A percentile compares a stretch with the other conserved stretches of the same genome.
Conservation (phyloP, 1,139 yeast species). For the Taphrina sp. region DNA sequence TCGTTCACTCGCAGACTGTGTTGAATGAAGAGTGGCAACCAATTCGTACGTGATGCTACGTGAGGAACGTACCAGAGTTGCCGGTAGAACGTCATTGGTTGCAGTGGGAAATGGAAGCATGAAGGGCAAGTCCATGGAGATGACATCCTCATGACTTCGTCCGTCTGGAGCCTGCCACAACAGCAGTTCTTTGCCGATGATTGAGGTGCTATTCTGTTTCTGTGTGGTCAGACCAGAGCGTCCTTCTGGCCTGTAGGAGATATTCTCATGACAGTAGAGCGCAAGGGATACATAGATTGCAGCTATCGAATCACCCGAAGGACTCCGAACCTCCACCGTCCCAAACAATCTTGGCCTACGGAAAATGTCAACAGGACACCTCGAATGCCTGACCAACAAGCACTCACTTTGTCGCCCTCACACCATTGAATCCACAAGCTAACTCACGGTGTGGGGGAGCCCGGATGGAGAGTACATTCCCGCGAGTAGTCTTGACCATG, state of each 20-base stretch:
- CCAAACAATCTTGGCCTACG: slow-evolving; percentile 25
- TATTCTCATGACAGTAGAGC: slow-evolving; percentile 18
- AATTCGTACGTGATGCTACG: slow-evolving; percentile 32
- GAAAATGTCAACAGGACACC: too few relatives aligned
- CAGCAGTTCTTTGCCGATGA: slow-evolving; percentile 28
- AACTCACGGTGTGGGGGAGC: slow-evolving; percentile 31
- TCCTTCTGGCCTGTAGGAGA: slow-evolving; percentile 19
- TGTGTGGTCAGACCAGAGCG: slow-evolving; percentile 14
- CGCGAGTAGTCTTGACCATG: slow-evolving; percentile 13
- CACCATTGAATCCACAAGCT: slow-evolving; percentile 29
- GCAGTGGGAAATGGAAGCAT: slow-evolving; percentile 21
- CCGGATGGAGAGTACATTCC: slow-evolving; percentile 28
- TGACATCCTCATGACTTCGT: slow-evolving; percentile 13
- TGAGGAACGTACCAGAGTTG: slow-evolving; percentile 11
- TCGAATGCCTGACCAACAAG: too few relatives aligned
- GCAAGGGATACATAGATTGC: slow-evolving; percentile 22
- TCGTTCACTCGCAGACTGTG: slow-evolving; percentile 1
- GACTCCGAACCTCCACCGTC: slow-evolving; percentile 26
- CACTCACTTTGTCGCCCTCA: slow-evolving; percentile 23
- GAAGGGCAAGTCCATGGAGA: slow-evolving; percentile 28
- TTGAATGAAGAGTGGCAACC: slow-evolving; percentile 31
- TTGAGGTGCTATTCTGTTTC: slow-evolving; percentile 20
- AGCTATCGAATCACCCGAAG: slow-evolving; percentile 21
- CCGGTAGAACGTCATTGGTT: slow-evolving; percentile 15
- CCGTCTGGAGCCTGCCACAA: slow-evolving; percentile 29